Base-by-base conservation (phyloP, 768 basidiomycete species). In the Psilocybe sp. region DNA sequence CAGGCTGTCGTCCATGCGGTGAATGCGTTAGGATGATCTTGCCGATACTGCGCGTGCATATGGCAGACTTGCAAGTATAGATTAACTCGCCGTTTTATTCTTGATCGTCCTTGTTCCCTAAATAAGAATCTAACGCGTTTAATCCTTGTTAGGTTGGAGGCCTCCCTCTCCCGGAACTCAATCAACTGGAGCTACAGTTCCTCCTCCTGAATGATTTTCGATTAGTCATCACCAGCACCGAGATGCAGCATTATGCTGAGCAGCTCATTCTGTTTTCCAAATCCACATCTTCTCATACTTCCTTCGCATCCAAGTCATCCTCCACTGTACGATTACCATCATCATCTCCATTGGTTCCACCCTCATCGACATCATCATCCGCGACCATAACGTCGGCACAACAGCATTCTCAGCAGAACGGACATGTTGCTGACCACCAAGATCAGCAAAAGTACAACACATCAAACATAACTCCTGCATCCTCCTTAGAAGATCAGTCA, bases 101-200 rank as follows among this genome's bases (percentile, higher is more conserved):
- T 28, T 28, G 23, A 7, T 28, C 23, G 23, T 28, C 7, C 23
- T 28, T 28, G 23, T 28, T 28, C 23, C 23, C 23, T 7, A 28
- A 28, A 28, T 28, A 28, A 28, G 28, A 3, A 16, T 34, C 36
- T 37, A 11, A 43, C 32, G 37, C 38, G 12, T 12, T 40, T 28
- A 45, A 14, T 11, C 12, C 16, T 37, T 23, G 10, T 8, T 59
- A 95, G 93, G 96, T 99, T 53, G 97, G 97, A 38, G 97, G 97
- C 19, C 80, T 99, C 0, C 97, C 97, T 0, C 82, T 91, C 50
- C 75, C 85, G 33, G 92, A 96, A 64, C 82, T 99, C 44, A 98
- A 99, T 67, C 92, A 95, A 61, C 84, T 99, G 45, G 97, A 99
- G 63, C 84, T 99, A 1, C 97, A 98, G 57, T 99, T 99, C 65